Evolutionary conservation across 2,329 filamentous ascomycete genomes (phyloP).

Genomic region (Albifimbria verrucaria): DNA sequence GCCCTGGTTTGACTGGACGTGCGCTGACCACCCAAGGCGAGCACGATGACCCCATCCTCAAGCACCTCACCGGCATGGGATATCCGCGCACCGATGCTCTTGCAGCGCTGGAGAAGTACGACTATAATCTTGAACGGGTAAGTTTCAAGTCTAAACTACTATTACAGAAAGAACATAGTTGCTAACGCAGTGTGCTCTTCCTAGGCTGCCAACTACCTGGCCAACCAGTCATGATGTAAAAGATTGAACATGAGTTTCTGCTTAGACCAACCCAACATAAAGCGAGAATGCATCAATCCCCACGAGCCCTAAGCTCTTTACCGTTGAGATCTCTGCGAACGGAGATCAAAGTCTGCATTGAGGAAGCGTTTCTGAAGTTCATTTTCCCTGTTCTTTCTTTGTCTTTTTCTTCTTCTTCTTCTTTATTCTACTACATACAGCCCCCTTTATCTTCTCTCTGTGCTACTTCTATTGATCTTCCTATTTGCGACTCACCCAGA

Average conservation of each 20-base stretch:
- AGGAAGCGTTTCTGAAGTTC: neutral
- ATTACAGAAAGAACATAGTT: neutral
- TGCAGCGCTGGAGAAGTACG: constrained; percentile 83
- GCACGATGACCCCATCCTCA: constrained; percentile 88
- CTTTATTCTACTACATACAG: no score
- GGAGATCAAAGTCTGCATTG: neutral
- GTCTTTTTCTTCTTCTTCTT: neutral
- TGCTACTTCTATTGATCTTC: no score
- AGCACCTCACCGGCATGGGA: constrained; percentile 86
- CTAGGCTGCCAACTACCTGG: constrained; percentile 53
- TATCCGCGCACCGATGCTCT: constrained; percentile 73
- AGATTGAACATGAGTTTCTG: neutral
- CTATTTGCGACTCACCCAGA: no score
- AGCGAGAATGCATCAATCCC: neutral
- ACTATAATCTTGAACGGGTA: constrained; percentile 95
- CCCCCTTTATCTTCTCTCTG: no score
- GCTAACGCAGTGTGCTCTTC: constrained; percentile 14
- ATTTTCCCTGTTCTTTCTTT: neutral
- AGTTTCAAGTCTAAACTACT: no score
- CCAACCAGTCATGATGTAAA: constrained; percentile 49
- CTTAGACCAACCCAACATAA: no score
- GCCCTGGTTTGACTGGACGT: constrained; percentile 46
- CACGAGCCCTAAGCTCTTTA: neutral
- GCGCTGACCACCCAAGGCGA: constrained; percentile 70
- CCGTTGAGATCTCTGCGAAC: neutral